Conservation (phyloP, 1,284 basidiomycete species). For the Porodaedalea pini region DNA sequence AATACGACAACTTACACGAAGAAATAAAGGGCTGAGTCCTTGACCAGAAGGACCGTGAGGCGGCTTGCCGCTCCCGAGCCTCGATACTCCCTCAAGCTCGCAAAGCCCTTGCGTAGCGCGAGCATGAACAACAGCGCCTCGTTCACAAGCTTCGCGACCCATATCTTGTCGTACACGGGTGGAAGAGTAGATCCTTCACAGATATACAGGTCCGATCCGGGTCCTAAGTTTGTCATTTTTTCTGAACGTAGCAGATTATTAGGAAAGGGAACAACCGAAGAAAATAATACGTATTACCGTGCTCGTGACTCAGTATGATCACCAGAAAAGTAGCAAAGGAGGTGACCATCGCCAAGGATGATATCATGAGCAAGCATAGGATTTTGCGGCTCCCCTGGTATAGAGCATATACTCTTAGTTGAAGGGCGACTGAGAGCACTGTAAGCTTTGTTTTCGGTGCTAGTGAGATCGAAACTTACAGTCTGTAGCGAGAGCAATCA, state of each 20-base stretch:
- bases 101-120: conserved; percentile 9
- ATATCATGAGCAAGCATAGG: neutral
- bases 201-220: neutral
- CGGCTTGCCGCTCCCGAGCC: neutral
- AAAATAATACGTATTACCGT: neutral
- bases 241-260: neutral
- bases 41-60: conserved; percentile 9
- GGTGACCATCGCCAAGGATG: neutral
- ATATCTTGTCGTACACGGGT: conserved; percentile 1
- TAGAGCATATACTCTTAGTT: conserved; percentile 10
- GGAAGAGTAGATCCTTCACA: neutral
- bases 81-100: neutral
- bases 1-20: conserved; percentile 5
- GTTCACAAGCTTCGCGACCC: conserved; percentile 12
- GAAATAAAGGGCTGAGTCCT: conserved; percentile 14
- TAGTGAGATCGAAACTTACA: neutral
- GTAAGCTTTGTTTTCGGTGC: neutral
- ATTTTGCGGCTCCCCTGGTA: conserved; percentile 9
- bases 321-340: conserved; percentile 1
- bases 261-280: neutral
- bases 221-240: neutral
- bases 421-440: neutral
- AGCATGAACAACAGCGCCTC: conserved; percentile 9
- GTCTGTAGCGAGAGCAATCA: conserved; percentile 3
- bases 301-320: conserved; percentile 2